A percentile compares a stretch with the other conserved stretches of the same genome.
Conservation (phyloP, 208 protist species). For the Endotrypanum monterogeii region DNA sequence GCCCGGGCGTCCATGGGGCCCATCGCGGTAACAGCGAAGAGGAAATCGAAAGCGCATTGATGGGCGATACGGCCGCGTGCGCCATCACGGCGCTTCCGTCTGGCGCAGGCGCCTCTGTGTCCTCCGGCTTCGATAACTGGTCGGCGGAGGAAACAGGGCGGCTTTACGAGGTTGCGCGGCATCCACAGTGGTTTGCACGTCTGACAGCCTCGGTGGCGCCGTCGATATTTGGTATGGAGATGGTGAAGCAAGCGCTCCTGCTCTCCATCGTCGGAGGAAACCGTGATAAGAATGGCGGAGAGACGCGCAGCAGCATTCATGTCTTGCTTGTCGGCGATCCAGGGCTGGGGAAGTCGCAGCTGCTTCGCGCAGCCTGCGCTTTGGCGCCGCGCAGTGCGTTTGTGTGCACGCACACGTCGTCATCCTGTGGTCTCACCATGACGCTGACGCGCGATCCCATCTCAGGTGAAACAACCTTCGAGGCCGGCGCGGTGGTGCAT, state of each 20-base stretch:
- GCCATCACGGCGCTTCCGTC: background rate
- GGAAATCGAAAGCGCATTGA: background rate
- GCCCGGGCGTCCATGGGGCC: constrained; percentile 2
- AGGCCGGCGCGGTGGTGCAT: constrained; percentile 98
- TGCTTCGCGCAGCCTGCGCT: constrained; percentile 92
- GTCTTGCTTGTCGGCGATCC: constrained; percentile 97
- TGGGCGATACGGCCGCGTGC: background rate
- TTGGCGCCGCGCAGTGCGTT: constrained; percentile 97
- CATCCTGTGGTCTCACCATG: constrained; percentile 97
- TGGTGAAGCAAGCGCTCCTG: constrained; percentile 97
- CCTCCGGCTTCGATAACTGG: constrained; percentile 28
- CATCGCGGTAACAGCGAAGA: background rate
- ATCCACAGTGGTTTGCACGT: constrained; percentile 82
- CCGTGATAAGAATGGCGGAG: constrained; percentile 40
- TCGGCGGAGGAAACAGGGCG: constrained; percentile 65
- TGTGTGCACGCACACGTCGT: constrained; percentile 98
- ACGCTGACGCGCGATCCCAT: constrained; percentile 93
- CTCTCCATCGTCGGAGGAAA: constrained; percentile 96
- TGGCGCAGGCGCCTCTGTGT: background rate
- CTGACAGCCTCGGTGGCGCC: constrained; percentile 96
- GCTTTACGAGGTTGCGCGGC: constrained; percentile 88
- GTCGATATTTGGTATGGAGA: constrained; percentile 96
- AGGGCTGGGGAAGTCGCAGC: constrained; percentile 97
- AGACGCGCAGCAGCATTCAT: constrained; percentile 91
- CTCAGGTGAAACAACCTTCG: constrained; percentile 94